phyloP scores from a whole-genome alignment of 148 eudicot genomes.

The Camellia sinensis region DNA sequence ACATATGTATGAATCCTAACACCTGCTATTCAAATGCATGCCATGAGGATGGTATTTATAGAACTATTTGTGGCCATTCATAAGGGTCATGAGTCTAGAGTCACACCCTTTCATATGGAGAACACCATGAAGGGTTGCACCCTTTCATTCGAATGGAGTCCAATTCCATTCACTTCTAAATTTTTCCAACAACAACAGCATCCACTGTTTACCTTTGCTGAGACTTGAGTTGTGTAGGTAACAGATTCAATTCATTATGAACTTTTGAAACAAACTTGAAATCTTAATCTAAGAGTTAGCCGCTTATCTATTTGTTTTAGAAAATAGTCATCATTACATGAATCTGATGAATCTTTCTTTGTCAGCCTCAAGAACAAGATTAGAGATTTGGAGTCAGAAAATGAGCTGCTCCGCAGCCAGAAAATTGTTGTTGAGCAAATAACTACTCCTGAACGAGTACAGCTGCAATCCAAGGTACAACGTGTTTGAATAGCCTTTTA shows the following conservation, averaged over 20 bases:
- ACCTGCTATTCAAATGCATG: too few relatives aligned
- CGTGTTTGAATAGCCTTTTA: slow-evolving; percentile 4
- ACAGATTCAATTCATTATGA: neutral
- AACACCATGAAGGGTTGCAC: too few relatives aligned
- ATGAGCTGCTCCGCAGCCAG: slow-evolving; percentile 38
- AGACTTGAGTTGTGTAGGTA: neutral
- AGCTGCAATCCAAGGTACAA: slow-evolving; percentile 32
- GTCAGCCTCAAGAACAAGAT: slow-evolving; percentile 50
- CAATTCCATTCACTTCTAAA: too few relatives aligned
- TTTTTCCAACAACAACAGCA: too few relatives aligned
- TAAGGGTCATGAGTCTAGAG: too few relatives aligned
- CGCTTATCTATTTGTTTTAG: neutral
- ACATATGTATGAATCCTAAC: too few relatives aligned
- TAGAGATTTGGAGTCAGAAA: slow-evolving; percentile 45
- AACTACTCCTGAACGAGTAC: slow-evolving; percentile 22
- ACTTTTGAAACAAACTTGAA: slow-evolving; percentile 9
- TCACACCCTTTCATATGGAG: too few relatives aligned
- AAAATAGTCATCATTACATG: neutral
- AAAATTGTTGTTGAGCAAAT: slow-evolving; percentile 35
- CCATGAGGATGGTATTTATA: too few relatives aligned
- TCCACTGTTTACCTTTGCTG: neutral
- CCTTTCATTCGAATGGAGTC: too few relatives aligned
- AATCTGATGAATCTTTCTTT: slow-evolving; percentile 28
- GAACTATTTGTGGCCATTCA: too few relatives aligned
- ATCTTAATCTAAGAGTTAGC: neutral